Base-by-base conservation (phyloP, 2,329 filamentous ascomycete species). In the Knoxdaviesia capensis region DNA sequence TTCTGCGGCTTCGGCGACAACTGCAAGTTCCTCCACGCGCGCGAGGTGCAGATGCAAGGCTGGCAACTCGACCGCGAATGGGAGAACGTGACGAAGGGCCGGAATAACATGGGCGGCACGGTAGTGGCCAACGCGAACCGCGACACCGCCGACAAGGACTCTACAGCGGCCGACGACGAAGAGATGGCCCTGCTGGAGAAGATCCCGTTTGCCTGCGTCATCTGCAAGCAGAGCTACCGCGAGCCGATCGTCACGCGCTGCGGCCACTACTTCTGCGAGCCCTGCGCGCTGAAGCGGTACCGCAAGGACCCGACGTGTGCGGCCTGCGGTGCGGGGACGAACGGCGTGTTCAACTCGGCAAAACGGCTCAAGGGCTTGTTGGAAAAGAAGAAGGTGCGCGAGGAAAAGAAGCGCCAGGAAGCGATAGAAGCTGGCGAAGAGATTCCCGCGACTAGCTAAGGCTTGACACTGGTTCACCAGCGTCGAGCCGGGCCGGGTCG, bases 1-100 rank as follows among this genome's bases (percentile, higher is more conserved):
- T 77, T 75, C 54, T 80, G 73, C 50, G 72, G 58, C 1, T 60
- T 60, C 34, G 54, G 81, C 31, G 83, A 90, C 55, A 77, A 69
- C 46, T 94, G 87, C 64, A 93, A 86, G 53, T 90, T 77, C 54
- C 54, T 85, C 1, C 83, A 90, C 53, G 74, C 74, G 5, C 66
- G 83, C 44, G 78, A 83, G 52, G 80, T 85, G 57, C 80, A 84
- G 54, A 85, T 88, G 51, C 80, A 87, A 55, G 90, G 90, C 3
- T 98, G 90, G 90, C 85, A 96, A 56, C 68, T 98, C 5, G 90
- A 98, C 57, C 71, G 72, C 41, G 88, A 96, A 40, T 98, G 90
- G 90, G 90, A 98, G 55, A 79, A 74, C 34, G 75, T 78, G 3
- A 82, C 76, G 6, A 87, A 81, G 53, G 80, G 71, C 40, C 77